Conservation (phyloP, 257 asterid species). For the Capsicum chinense region DNA sequence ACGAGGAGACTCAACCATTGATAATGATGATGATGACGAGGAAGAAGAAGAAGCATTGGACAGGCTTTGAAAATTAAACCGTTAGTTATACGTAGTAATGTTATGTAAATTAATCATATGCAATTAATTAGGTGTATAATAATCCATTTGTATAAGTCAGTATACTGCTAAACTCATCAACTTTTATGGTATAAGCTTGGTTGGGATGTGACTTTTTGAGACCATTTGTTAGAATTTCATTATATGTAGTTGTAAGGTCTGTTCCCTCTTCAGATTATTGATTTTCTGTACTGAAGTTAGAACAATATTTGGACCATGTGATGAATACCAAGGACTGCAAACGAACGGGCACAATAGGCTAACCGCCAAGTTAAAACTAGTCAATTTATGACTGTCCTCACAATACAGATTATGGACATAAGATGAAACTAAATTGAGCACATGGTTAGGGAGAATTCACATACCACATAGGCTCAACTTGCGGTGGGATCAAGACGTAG, state of each 20-base stretch:
- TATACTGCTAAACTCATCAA: no score
- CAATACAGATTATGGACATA: not conserved
- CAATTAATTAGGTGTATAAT: not conserved
- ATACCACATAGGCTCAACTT: not conserved
- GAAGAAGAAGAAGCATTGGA: no score
- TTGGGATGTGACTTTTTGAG: no score
- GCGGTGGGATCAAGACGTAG: not conserved
- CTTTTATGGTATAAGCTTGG: no score
- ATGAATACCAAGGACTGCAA: no score
- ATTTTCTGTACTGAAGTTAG: not conserved
- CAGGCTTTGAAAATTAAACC: not conserved
- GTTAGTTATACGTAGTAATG: not conserved
- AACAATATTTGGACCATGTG: not conserved
- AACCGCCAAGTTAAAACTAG: not conserved
- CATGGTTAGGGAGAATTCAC: not conserved
- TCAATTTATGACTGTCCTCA: not conserved
- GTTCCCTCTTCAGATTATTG: constrained; percentile 13
- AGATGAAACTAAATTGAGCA: not conserved
- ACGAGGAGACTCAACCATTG: no score
- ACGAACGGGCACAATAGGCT: no score
- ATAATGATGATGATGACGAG: not conserved
- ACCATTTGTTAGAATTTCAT: not conserved
- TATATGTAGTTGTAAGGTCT: not conserved
- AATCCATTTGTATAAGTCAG: no score
- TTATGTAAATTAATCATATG: not conserved